Percentiles rank a stretch among this genome's conserved stretches.
Conservation (phyloP, 805 yeast genomes). For the Soucietia sequanensis region DNA sequence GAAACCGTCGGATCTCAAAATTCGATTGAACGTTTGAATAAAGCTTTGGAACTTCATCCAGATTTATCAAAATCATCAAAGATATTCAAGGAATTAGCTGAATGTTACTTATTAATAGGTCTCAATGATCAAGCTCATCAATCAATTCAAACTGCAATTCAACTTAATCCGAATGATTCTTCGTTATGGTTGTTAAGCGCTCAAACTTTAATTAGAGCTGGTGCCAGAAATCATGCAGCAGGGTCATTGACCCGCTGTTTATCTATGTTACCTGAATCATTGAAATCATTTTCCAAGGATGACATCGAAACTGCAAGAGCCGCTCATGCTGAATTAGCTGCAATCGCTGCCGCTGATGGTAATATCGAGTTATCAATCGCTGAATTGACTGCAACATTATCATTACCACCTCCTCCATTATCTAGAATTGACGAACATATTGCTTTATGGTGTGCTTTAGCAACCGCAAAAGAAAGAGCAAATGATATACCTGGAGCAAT, state of each 20-base stretch:
- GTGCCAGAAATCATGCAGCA: constrained; percentile 45
- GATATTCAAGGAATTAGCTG: constrained; percentile 51
- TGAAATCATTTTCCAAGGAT: constrained; percentile 22
- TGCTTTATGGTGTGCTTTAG: constrained; percentile 53
- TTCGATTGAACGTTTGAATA: constrained; percentile 40
- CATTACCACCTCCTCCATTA: constrained; percentile 49
- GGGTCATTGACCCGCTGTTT: constrained; percentile 47
- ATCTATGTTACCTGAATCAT: constrained; percentile 35
- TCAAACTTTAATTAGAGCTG: constrained; percentile 44
- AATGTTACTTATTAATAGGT: constrained; percentile 47
- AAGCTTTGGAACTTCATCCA: constrained; percentile 37
- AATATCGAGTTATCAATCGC: constrained; percentile 48
- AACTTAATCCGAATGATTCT: constrained; percentile 40
- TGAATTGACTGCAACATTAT: constrained; percentile 50
- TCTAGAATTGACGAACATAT: constrained; percentile 46
- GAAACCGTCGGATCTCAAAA: constrained; percentile 39
- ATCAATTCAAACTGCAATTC: constrained; percentile 43
- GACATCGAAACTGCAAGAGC: constrained; percentile 50
- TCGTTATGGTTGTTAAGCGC: constrained; percentile 49
- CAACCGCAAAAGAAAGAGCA: constrained; percentile 50
- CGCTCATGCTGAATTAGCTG: constrained; percentile 56
- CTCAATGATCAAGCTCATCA: constrained; percentile 53
- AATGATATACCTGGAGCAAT: constrained; percentile 51
- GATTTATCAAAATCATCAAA: constrained; percentile 35
- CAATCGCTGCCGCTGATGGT: constrained; percentile 51